Conservation (phyloP, 2,329 filamentous ascomycete species). For the Sarocladium kiliense region DNA sequence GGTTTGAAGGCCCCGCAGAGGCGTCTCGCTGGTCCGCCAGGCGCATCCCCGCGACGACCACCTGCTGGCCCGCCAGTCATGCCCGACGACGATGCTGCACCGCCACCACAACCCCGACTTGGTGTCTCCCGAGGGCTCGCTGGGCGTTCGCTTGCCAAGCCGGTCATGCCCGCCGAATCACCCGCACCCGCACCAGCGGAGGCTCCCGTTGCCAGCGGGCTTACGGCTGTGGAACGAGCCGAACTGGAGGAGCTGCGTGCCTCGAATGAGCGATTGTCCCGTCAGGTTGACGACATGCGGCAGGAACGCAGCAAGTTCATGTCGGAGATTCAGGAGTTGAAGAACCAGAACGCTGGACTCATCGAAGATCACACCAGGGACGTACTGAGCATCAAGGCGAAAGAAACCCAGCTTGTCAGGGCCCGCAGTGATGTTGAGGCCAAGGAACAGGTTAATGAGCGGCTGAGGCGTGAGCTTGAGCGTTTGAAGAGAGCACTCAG, state of each 20-base stretch:
- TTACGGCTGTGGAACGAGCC: constrained; percentile 78
- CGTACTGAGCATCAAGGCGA: constrained; percentile 93
- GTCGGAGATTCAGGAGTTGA: constrained; percentile 87
- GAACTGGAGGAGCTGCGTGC: constrained; percentile 84
- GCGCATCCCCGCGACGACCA: constrained; percentile 49
- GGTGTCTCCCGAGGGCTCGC: constrained; percentile 76
- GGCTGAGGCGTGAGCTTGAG: constrained; percentile 82
- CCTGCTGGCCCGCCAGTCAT: constrained; percentile 41
- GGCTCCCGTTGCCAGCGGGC: constrained; percentile 56
- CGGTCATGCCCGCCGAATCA: constrained; percentile 46
- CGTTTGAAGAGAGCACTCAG: constrained; percentile 82
- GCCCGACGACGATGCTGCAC: constrained; percentile 52
- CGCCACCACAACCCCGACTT: constrained; percentile 57
- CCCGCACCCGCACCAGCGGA: constrained; percentile 48
- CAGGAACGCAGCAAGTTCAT: constrained; percentile 76
- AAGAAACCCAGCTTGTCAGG: constrained; percentile 93
- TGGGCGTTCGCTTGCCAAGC: constrained; percentile 78
- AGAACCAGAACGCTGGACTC: constrained; percentile 92
- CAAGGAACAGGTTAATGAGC: constrained; percentile 79
- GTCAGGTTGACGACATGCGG: constrained; percentile 73
- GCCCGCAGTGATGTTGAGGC: constrained; percentile 86
- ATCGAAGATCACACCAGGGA: constrained; percentile 97
- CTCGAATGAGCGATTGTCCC: constrained; percentile 72
- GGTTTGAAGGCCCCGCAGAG: constrained; percentile 58
- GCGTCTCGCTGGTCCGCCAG: constrained; percentile 36